Evolutionary conservation across 1,139 yeast species (phyloP), one percentile per base, ranked within the genome.

Genomic region (Suhomyces choctaworum): DNA sequence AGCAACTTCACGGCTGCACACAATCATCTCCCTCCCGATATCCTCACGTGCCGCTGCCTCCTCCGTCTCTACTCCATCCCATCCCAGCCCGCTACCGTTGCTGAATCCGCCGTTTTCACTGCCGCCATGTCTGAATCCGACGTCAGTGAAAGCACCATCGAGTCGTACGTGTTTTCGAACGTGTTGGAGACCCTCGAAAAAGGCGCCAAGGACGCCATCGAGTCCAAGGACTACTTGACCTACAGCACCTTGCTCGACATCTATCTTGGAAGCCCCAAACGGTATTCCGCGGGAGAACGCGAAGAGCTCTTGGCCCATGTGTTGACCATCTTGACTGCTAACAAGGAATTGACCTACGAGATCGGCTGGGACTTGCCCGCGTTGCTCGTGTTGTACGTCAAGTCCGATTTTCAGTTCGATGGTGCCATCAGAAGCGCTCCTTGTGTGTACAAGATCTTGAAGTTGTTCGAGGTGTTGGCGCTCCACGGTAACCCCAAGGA

Each of bases 321-420:
- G 16, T 54, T 65, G 28, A 62, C 54, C 0, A 60, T 76, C 1
- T 56, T 87, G 22, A 52, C 61, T 21, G 54, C 54, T 1, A 60
- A 80, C 50, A 56, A 66, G 17, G 68, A 69, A n/a, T 58, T 87
- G 23, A 66, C 80, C 0, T 65, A 73, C 40, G 86, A 83, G 47
- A 76, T 87, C 40, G 95, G 95, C 2, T 89, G 97, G 97, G 96
- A 89, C 56, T 54, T 89, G 15, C 96, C 96, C 0, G 72, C 68
- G 21, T 53, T 85, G 28, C 50, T 89, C 13, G 52, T 86, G 27
- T 58, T 61, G 4, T 78, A 66, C 46, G 45, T 76, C 11, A 75
- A 64, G 19, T 54, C 46, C 7, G 47, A 47, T 19, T 39, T 32
- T 28, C 30, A 25, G 16, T 48, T 52, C 31, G 20, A 27, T 4